A percentile compares a stretch with the other conserved stretches of the same genome.
phyloP scores from a whole-genome alignment of 1,284 basidiomycete species.

The Marasmius sp. region DNA sequence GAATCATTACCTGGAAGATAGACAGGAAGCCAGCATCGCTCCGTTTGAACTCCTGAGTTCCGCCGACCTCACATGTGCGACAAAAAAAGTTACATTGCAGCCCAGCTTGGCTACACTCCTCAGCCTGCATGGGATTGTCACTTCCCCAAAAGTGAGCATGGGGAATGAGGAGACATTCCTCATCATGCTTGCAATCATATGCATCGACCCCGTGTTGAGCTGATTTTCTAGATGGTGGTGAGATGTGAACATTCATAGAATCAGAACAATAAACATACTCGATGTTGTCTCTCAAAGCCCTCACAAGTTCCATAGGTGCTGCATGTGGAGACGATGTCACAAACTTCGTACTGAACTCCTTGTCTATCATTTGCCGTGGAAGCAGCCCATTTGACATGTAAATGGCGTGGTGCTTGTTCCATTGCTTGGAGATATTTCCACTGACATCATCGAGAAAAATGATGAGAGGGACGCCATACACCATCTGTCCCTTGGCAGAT shows the following conservation, averaged over 20 bases:
- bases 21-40: conserved; percentile 19
- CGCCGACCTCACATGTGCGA: conserved; percentile 22
- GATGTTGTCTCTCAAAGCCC: no score
- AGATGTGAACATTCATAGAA: neutral
- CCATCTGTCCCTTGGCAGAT: neutral
- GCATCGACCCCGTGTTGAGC: neutral
- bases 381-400: no score
- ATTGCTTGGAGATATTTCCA: neutral
- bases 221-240: neutral
- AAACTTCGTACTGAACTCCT: neutral
- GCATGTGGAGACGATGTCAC: neutral
- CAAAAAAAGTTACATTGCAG: conserved; percentile 21
- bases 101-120: conserved; percentile 23
- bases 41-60: conserved; percentile 16
- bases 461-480: neutral
- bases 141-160: conserved; percentile 19
- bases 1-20: neutral
- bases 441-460: neutral
- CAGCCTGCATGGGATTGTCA: conserved; percentile 30
- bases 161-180: conserved; percentile 1
- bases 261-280: no score
- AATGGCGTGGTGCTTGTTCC: neutral
- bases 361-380: neutral
- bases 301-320: neutral
- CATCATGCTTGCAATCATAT: neutral